Evolutionary conservation across 106 monocot species (phyloP).

Genomic region (Dactylorhiza incarnata): DNA sequence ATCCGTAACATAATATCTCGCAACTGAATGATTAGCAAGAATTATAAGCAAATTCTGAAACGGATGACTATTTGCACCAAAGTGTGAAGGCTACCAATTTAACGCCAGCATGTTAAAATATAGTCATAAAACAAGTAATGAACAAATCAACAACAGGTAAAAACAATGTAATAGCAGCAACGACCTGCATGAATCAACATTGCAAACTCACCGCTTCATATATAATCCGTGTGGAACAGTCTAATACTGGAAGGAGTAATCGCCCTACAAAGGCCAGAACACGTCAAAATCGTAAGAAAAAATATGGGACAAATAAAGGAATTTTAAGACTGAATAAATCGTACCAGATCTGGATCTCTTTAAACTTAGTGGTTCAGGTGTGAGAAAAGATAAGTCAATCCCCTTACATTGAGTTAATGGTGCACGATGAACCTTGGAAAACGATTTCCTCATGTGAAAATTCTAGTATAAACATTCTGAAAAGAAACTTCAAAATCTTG

Average conservation of each 20-base stretch:
- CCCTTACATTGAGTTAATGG: slow-evolving; percentile 6
- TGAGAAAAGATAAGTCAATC: slow-evolving; percentile 5
- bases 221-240: slow-evolving; percentile 14
- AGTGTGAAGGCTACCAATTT: background rate
- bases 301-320: background rate
- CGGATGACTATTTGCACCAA: background rate
- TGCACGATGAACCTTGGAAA: slow-evolving; percentile 8
- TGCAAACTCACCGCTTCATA: slow-evolving; percentile 22
- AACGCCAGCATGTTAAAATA: background rate
- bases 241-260: slow-evolving; percentile 18
- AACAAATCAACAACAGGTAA: background rate
- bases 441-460: no score
- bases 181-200: background rate
- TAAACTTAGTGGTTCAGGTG: slow-evolving; percentile 26
- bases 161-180: background rate
- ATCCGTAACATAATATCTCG: no score
- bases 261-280: slow-evolving; percentile 11
- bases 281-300: no score
- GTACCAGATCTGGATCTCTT: slow-evolving; percentile 35
- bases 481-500: background rate
- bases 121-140: background rate
- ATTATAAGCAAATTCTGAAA: background rate
- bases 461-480: background rate
- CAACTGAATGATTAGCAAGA: background rate
- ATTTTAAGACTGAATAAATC: background rate